Conservation (phyloP, 768 basidiomycete species). For the Coprinopsis marcescibilis region DNA sequence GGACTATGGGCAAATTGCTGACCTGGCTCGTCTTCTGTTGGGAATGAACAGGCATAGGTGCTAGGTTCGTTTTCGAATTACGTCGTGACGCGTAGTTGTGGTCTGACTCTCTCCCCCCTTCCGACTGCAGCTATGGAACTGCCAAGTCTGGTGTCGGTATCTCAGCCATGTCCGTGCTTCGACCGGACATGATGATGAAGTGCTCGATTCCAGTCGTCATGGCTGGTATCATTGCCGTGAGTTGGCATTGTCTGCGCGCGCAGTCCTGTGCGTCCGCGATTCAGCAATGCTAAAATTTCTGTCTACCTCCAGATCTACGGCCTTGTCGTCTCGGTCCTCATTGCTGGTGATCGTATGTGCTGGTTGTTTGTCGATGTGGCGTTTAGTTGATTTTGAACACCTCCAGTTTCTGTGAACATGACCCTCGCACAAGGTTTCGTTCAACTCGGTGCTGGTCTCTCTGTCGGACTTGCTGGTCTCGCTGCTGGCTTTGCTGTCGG, state of each 20-base stretch:
- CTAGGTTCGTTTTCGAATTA: slow-evolving; percentile 50
- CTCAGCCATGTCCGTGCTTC: slow-evolving; percentile 95
- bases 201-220: slow-evolving; percentile 97
- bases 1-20: background rate
- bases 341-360: slow-evolving; percentile 78
- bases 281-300: background rate
- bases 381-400: background rate
- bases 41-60: slow-evolving; percentile 62
- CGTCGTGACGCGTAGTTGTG: slow-evolving; percentile 9
- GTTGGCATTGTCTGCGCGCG: slow-evolving; percentile 25
- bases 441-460: slow-evolving; percentile 89
- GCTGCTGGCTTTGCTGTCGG: slow-evolving; percentile 98
- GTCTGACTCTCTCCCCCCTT: slow-evolving; percentile 13
- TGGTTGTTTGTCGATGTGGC: slow-evolving; percentile 31
- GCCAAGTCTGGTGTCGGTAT: slow-evolving; percentile 99
- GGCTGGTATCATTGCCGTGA: slow-evolving; percentile 99
- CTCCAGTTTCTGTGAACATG: slow-evolving; percentile 48
- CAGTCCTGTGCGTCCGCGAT: background rate
- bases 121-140: slow-evolving; percentile 78
- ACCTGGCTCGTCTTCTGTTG: background rate
- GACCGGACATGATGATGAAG: slow-evolving; percentile 97
- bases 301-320: slow-evolving; percentile 72
- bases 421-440: slow-evolving; percentile 86
- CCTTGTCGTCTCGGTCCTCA: slow-evolving; percentile 97
- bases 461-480: slow-evolving; percentile 90